These are phyloP conservation scores for Cystobasidium sp. DNA, from an alignment of 1,284 basidiomycete genomes.

Conservation along the genomic window DNA sequence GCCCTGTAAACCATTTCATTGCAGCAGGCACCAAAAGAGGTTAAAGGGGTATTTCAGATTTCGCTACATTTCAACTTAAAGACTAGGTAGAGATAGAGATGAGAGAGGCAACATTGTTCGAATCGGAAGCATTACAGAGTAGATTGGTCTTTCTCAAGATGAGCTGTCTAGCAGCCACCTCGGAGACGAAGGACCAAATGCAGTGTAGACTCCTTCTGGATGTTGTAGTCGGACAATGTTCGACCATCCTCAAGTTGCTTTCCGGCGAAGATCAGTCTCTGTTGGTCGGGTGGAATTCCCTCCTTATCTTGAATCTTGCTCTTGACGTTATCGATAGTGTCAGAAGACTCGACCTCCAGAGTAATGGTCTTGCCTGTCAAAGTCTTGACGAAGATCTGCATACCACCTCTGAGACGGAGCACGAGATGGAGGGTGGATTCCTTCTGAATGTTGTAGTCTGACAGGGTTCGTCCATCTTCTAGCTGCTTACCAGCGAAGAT, in stretches of 20 bases:
- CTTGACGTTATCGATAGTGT: conserved; percentile 66
- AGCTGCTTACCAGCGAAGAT: conserved; percentile 75
- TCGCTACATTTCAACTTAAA: no score
- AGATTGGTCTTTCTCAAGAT: no score
- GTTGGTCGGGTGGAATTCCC: conserved; percentile 90
- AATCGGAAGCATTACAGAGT: no score
- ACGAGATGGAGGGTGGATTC: conserved; percentile 57
- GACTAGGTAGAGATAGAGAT: no score
- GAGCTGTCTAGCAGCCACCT: conserved; percentile 59
- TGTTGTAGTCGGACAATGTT: conserved; percentile 60
- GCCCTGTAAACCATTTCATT: no score
- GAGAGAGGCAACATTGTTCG: no score
- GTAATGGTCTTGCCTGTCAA: conserved; percentile 43
- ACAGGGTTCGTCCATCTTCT: conserved; percentile 60
- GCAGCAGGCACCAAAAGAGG: no score
- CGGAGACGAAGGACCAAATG: conserved; percentile 57
- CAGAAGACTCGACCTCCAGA: conserved; percentile 59
- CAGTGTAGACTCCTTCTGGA: conserved; percentile 56
- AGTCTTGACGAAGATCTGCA: conserved; percentile 54
- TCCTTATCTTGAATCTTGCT: conserved; percentile 64
- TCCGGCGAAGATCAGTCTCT: conserved; percentile 96
- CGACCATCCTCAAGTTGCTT: conserved; percentile 77
- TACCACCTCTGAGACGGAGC: conserved; percentile 55
- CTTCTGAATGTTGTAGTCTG: conserved; percentile 60
- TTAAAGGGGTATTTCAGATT: no score